phyloP scores from a whole-genome alignment of 257 asterid species.

The Phtheirospermum japonicum region DNA sequence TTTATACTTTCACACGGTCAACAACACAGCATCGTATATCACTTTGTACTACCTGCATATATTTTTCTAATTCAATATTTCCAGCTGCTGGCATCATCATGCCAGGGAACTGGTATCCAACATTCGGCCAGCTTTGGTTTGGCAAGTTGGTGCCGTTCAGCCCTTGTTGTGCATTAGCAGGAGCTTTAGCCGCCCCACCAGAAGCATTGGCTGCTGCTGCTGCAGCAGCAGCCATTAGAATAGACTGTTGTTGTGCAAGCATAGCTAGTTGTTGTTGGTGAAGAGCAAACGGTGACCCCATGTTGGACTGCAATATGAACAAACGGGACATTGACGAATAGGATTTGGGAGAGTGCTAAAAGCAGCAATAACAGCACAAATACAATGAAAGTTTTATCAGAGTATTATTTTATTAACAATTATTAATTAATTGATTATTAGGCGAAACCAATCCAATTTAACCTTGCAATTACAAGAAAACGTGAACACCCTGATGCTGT shows the following conservation, averaged over 20 bases:
- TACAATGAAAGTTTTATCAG: background rate
- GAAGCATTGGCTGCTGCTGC: constrained; percentile 61
- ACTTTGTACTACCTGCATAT: constrained; percentile 51
- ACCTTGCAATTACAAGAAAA: constrained; percentile 8
- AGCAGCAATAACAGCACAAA: background rate
- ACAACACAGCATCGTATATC: constrained; percentile 20
- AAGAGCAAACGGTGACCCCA: constrained; percentile 62
- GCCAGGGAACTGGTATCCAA: constrained; percentile 62
- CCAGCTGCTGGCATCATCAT: constrained; percentile 50
- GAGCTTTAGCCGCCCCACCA: constrained; percentile 42
- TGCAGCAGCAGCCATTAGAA: constrained; percentile 70
- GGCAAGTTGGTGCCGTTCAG: constrained; percentile 43
- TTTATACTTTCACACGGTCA: background rate
- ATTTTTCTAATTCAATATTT: constrained; percentile 41
- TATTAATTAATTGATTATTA: background rate
- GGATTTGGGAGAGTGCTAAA: background rate
- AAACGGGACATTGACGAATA: constrained; percentile 12
- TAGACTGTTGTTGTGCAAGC: constrained; percentile 73
- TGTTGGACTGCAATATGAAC: constrained; percentile 46
- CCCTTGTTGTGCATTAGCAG: constrained; percentile 42
- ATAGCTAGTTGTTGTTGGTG: constrained; percentile 76
- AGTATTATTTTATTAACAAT: background rate
- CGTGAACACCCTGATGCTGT: background rate
- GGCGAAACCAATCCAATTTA: background rate
- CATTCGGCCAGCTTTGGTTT: constrained; percentile 52